Evolutionary conservation across 768 basidiomycete species (phyloP).

Genomic region (Clitopilus hobsonii): DNA sequence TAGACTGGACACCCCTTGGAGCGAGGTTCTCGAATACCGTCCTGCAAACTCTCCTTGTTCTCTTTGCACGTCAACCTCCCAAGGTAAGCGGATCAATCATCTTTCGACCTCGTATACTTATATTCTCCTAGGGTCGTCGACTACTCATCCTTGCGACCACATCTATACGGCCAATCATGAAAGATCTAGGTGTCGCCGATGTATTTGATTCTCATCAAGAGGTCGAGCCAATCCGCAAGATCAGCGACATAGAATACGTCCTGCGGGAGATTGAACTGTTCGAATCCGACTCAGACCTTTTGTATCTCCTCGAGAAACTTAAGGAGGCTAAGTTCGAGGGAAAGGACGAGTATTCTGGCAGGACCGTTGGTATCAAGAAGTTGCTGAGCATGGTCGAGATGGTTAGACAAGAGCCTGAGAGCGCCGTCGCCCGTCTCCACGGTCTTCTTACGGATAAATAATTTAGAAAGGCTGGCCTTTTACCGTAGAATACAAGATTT

Average conservation of each 20-base stretch:
- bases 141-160: slow-evolving; percentile 91
- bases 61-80: slow-evolving; percentile 86
- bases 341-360: slow-evolving; percentile 36
- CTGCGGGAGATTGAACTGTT: slow-evolving; percentile 80
- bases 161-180: slow-evolving; percentile 79
- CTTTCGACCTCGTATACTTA: slow-evolving; percentile 3
- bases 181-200: slow-evolving; percentile 85
- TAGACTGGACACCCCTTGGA: slow-evolving; percentile 96
- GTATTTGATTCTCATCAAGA: slow-evolving; percentile 85
- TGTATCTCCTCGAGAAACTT: slow-evolving; percentile 60
- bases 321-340: slow-evolving; percentile 67
- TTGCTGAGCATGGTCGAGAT: slow-evolving; percentile 89
- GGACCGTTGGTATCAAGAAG: slow-evolving; percentile 90
- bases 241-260: slow-evolving; percentile 70
- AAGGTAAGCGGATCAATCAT: slow-evolving; percentile 53
- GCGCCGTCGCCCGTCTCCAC: slow-evolving; percentile 62
- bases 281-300: slow-evolving; percentile 45
- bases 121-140: slow-evolving; percentile 66
- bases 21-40: slow-evolving; percentile 95
- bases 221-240: slow-evolving; percentile 74
- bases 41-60: slow-evolving; percentile 83
- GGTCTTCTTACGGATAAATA: slow-evolving; percentile 41
- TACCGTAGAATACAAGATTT: background rate
- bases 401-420: slow-evolving; percentile 93
- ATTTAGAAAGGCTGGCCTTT: no score